Conservation (phyloP, 106 monocot species). For the Acorus calamus region DNA sequence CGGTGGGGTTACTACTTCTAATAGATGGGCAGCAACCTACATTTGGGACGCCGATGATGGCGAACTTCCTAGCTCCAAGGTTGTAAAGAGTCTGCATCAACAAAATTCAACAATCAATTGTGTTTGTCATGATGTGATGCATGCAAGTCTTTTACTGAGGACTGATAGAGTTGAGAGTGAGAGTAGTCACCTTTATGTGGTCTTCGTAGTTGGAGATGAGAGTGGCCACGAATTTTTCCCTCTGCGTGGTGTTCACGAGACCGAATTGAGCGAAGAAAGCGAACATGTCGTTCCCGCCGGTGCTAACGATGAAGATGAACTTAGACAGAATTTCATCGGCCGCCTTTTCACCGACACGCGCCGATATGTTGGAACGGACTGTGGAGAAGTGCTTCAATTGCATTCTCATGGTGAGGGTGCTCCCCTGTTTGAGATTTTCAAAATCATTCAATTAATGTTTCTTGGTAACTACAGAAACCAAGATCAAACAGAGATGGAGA, state of each 20-base stretch:
- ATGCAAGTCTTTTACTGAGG: background rate
- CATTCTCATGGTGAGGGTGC: background rate
- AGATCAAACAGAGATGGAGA: background rate
- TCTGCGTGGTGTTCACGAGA: background rate
- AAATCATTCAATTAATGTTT: background rate
- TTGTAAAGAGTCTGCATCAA: slow-evolving; percentile 13
- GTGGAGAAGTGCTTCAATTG: background rate
- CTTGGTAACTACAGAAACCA: too few species aligned
- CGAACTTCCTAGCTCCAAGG: slow-evolving; percentile 26
- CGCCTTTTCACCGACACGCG: background rate
- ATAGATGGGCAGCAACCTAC: slow-evolving; percentile 14
- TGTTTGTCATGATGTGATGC: background rate
- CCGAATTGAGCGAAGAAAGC: background rate
- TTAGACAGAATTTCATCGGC: background rate
- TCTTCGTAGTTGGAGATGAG: background rate
- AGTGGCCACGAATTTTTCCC: background rate
- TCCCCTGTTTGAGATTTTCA: background rate
- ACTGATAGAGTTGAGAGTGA: background rate
- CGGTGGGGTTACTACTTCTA: background rate
- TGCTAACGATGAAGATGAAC: slow-evolving; percentile 2
- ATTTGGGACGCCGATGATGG: slow-evolving; percentile 1
- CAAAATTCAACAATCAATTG: too few species aligned
- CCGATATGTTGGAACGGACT: background rate
- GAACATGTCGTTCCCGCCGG: slow-evolving; percentile 1
- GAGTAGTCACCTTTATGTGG: background rate